Evolutionary conservation across 176 grass and related monocot species (phyloP), one percentile per base, ranked within the genome.

Genomic region (Leersia perrieri): DNA sequence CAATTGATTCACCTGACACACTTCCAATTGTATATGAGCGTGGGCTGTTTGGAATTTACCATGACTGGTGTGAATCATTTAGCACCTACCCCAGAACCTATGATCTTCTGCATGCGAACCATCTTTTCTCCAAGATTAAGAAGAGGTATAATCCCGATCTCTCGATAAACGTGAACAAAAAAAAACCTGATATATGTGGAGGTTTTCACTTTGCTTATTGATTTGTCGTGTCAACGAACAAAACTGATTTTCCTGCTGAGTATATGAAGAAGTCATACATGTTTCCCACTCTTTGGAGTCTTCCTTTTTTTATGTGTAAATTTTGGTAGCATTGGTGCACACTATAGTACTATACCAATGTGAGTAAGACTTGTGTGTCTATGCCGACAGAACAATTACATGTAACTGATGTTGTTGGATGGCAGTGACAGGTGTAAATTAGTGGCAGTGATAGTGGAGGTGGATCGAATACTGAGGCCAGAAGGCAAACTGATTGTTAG

Each of bases 31-130:
- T 97, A 80, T 97, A 90, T 51, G 94, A 97, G 68, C 91, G 91
- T 12, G 94, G 94, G 55, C 23, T 94, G 23, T 92, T 94, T 55
- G 94, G 94, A 66, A 40, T 94, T 3, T 97, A 97, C 65, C 91
- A 97, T 6, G 87, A 97, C 42, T 97, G 94, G 91, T 97, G 94
- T 16, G 91, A 97, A 49, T 94, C 91, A 28, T 97, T 97, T 80
- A 94, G 89, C 82, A 97, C 91, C 2, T 97, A 97, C 71, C 91
- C 91, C 55, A 84, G 91, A 90, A 91, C 85, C 51, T 97, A 94
- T 22, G 94, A 97, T 88, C 89, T 97, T 42, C 40, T 94, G 20
- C 91, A 97, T 15, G 87, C 91, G 6, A 88, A 92, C 76, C 89
- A 92, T 86, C 87, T 94, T 47, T 97, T 97, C 82, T 92, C 91